Conservation (phyloP, 345 rosid species). For the Bruguiera sexangula region DNA sequence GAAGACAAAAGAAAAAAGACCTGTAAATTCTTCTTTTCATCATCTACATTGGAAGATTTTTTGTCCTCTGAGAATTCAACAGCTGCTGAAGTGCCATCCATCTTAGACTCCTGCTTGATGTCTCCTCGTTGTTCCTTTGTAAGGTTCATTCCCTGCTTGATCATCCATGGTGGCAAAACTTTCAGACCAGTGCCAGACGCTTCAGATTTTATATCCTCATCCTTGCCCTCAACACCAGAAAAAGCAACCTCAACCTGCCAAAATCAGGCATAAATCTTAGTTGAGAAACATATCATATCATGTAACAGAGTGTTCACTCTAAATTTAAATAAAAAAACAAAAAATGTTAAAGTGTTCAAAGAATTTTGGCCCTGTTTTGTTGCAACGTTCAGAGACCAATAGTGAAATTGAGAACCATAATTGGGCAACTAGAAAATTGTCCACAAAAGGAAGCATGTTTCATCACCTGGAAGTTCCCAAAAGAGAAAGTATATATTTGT, state of each 20-base stretch:
- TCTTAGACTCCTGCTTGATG: conserved; percentile 55
- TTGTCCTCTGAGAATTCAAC: conserved; percentile 61
- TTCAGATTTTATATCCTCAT: conserved; percentile 62
- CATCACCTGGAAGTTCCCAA: too few species aligned
- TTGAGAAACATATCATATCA: too few species aligned
- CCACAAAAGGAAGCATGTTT: too few species aligned
- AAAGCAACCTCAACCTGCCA: conserved; percentile 91
- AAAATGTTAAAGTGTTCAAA: too few species aligned
- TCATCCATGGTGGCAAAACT: conserved; percentile 96
- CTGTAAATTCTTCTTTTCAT: conserved; percentile 54
- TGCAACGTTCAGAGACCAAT: too few species aligned
- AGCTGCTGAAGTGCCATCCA: conserved; percentile 53
- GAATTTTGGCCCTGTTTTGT: too few species aligned
- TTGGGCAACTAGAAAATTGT: too few species aligned
- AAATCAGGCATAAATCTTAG: conserved; percentile 5
- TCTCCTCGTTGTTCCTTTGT: conserved; percentile 91
- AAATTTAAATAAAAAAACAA: too few species aligned
- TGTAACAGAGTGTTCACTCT: too few species aligned
- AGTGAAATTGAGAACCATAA: too few species aligned
- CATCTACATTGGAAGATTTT: conserved; percentile 48
- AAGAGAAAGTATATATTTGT: too few species aligned
- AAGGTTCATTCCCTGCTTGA: conserved; percentile 87
- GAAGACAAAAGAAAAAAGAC: conserved; percentile 20
- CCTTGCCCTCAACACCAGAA: conserved; percentile 69
- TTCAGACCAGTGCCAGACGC: conserved; percentile 43